Base-by-base conservation (phyloP, 495 filamentous ascomycete species). In the Trichoderma erinaceum region DNA sequence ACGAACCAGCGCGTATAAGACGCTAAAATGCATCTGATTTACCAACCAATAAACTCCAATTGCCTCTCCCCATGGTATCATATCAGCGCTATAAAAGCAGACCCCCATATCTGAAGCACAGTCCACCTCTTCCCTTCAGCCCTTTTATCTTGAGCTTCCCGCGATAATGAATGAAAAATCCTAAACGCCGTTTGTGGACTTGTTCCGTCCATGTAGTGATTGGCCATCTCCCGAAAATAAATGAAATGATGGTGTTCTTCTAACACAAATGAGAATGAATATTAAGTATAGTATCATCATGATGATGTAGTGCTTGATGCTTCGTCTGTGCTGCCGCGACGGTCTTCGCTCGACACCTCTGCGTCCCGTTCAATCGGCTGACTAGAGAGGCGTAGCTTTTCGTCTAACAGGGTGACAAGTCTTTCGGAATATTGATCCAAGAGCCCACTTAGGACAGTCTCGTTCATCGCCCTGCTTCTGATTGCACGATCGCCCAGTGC, bases 381-480 rank as follows among this genome's bases (percentile, higher is more conserved):
- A 56, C 73, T 74, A 46, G 66, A 73, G 35, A 85, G 67, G 68
- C 82, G 71, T 43, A 92, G 80, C 73, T 86, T 87, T 76, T 91
- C 88, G 67, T 91, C 90, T 29, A 92, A 80, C 83, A 92, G 83
- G 66, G 78, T 85, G 23, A 91, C 85, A 44, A 92, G 75, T 66
- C 85, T 80, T 64, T 91, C 90, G 7, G 88, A 88, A 70, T 91
- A 91, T 73, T 88, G 82, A 72, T 92, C 90, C 15, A 92, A 78
- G 48, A 91, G 72, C 61, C 86, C 85, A 29, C 79, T 85, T 71
- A 91, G 82, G 65, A 85, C 77, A 10, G 77, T 79, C 72, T 90
- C 87, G 70, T 82, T 86, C 64, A 88, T 74, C 23, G 78, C 76
- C 66, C 80, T 82, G 23, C 71, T 84, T 68, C 81, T 75, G 56